Conservation (phyloP, 108 stramenopile genomes). For the Skeletonema tropicum region DNA sequence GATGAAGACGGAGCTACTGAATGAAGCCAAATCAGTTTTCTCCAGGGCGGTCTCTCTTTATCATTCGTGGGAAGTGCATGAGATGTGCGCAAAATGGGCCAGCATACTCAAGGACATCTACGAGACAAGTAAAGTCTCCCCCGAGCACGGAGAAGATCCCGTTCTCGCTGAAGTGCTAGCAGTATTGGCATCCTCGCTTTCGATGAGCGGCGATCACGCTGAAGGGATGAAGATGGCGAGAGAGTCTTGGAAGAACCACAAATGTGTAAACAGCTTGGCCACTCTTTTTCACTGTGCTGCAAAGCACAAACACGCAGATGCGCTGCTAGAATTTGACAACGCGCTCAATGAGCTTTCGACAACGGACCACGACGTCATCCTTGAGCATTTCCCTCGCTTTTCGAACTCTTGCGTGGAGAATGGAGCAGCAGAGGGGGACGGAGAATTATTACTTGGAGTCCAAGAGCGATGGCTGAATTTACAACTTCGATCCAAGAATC, state of each 20-base stretch:
- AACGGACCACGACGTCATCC: conserved; percentile 17
- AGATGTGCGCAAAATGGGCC: conserved; percentile 30
- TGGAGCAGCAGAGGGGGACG: conserved; percentile 20
- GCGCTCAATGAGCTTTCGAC: conserved; percentile 41
- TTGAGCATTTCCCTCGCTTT: conserved; percentile 40
- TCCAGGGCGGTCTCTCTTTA: conserved; percentile 41
- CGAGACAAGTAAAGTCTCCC: neutral
- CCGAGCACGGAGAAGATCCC: neutral
- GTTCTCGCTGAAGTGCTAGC: conserved; percentile 17
- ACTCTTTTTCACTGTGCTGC: conserved; percentile 46
- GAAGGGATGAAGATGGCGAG: conserved; percentile 30
- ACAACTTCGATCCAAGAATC: conserved; percentile 26
- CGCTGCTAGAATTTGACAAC: conserved; percentile 43
- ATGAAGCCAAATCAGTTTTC: conserved; percentile 27
- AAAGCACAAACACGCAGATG: conserved; percentile 34
- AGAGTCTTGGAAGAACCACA: conserved; percentile 41
- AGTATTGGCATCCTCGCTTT: conserved; percentile 41
- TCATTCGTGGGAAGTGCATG: conserved; percentile 22
- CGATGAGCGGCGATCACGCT: conserved; percentile 32
- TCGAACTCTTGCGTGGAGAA: conserved; percentile 43
- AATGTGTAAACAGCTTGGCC: conserved; percentile 32
- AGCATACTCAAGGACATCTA: conserved; percentile 25
- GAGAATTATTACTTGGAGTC: conserved; percentile 28
- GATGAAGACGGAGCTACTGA: conserved; percentile 14
- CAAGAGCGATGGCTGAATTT: conserved; percentile 50